Evolutionary conservation across 345 rosid species (phyloP).

Genomic region (Schrenkiella parvula): DNA sequence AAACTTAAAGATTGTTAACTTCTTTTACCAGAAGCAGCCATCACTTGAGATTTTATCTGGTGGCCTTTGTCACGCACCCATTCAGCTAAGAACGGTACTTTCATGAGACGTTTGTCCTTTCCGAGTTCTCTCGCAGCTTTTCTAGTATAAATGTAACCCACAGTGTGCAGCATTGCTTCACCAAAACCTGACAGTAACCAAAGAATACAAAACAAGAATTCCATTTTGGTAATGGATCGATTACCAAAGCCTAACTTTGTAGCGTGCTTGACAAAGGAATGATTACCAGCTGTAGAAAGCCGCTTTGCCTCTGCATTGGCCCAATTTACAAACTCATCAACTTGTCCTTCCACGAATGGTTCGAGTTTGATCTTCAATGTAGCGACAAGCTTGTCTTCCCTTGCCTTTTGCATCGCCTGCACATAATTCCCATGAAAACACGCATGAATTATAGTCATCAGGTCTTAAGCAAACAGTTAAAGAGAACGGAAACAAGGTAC

Average conservation of each 20-base stretch:
- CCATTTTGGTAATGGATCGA: background rate
- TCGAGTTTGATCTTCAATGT: constrained; percentile 61
- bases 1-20: background rate
- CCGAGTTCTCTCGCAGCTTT: constrained; percentile 90
- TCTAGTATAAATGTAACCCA: constrained; percentile 91
- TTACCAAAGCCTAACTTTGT: background rate
- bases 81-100: constrained; percentile 92
- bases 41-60: constrained; percentile 82
- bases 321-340: constrained; percentile 62
- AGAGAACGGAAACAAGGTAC: constrained; percentile 29
- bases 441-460: background rate
- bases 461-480: background rate
- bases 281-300: constrained; percentile 73
- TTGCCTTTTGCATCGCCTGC: constrained; percentile 73
- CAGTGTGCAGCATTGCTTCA: constrained; percentile 93
- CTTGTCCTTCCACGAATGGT: constrained; percentile 66
- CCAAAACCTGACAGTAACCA: constrained; percentile 65
- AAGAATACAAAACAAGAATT: background rate
- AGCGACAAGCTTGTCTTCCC: constrained; percentile 64
- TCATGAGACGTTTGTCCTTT: constrained; percentile 77
- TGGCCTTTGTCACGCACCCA: constrained; percentile 99
- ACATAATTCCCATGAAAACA: background rate
- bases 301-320: constrained; percentile 69
- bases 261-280: constrained; percentile 1
- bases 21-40: constrained; percentile 85